A percentile compares a stretch with the other conserved stretches of the same genome.
Conservation (phyloP, 2,329 filamentous ascomycete genomes). For the Cryphonectria japonica region DNA sequence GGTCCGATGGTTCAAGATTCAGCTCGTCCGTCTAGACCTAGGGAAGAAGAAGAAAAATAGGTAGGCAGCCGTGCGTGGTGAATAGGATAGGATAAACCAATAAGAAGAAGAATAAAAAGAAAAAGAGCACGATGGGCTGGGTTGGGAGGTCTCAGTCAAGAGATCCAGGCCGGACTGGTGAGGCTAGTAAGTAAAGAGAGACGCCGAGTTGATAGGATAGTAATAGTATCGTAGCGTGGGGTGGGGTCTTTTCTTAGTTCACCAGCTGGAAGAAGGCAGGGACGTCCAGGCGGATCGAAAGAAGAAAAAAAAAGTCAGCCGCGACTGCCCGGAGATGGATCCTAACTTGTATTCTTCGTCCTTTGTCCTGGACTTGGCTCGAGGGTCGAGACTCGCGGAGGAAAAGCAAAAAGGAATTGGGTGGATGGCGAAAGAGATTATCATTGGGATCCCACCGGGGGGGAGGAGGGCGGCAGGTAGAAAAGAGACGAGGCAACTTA, state of each 20-base stretch:
- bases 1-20: constrained; percentile 1
- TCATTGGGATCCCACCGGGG: constrained; percentile 2
- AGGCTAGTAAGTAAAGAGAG: not conserved
- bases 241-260: not conserved
- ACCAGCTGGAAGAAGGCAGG: not conserved
- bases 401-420: not conserved
- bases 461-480: constrained; percentile 17
- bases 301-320: not conserved
- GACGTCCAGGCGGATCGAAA: not conserved
- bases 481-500: constrained; percentile 19
- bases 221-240: not conserved
- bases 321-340: constrained; percentile 14
- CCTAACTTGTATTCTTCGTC: constrained; percentile 3
- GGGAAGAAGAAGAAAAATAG: not conserved
- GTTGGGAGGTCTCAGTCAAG: not conserved
- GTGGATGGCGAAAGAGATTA: constrained; percentile 21
- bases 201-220: not conserved
- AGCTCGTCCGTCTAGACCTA: constrained; percentile 12
- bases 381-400: not conserved
- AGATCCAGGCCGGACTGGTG: not conserved
- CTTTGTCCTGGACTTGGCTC: not conserved
- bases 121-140: constrained; percentile 6
- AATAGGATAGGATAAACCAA: not conserved
- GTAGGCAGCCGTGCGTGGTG: not conserved
- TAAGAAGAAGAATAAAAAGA: too few relatives aligned